Base-by-base conservation (phyloP, 1,284 basidiomycete species). In the Naganishia albida region DNA sequence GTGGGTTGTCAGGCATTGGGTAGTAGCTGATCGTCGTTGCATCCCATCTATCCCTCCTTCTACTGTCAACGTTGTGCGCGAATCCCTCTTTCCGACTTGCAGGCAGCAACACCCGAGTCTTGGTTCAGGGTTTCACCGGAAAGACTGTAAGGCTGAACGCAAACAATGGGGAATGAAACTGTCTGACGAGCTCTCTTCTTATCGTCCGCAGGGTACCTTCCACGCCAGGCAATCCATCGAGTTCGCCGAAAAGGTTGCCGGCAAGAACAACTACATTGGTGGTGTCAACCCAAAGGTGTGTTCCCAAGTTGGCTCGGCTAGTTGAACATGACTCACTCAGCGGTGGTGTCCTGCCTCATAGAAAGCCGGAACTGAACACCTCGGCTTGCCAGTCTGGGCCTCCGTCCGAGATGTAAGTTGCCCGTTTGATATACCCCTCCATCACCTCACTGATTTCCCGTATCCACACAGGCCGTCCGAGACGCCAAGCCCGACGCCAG, bases 311-410 rank as follows among this genome's bases (percentile, higher is more conserved):
- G 6, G 34, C 34, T 34, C 34, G 34, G 10, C 6, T 10, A 34
- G 6, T 34, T 4, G 34, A 34, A 34, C 6, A 10, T 6, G 10
- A 4, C 34, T 10, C 4, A 34, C 10, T 34, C 6, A 34, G 6
- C 34, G 6, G 34, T 34, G n/a, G n/a, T 34, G 34, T 10, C 18
- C 13, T 44, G 18, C 57, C 38, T 20, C 46, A 30, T 67, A 79
- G 83, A 99, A 98, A 81, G 96, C 94, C 62, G 96, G 96, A 40
- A 88, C 91, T 80, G 91, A 86, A 16, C 96, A 99, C 81, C 85
- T 99, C 68, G 95, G 94, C 50, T 85, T 97, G 48, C 96, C 96
- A 65, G 89, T 99, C 50, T 99, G 93, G 75, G 95, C 91, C 49
- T 87, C 86, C 51, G 96, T 99, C 64, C 85, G 84, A 73, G 96